These are phyloP conservation scores for Fusarium sp. DNA, from an alignment of 2,329 filamentous ascomycete species.

Conservation along the genomic window DNA sequence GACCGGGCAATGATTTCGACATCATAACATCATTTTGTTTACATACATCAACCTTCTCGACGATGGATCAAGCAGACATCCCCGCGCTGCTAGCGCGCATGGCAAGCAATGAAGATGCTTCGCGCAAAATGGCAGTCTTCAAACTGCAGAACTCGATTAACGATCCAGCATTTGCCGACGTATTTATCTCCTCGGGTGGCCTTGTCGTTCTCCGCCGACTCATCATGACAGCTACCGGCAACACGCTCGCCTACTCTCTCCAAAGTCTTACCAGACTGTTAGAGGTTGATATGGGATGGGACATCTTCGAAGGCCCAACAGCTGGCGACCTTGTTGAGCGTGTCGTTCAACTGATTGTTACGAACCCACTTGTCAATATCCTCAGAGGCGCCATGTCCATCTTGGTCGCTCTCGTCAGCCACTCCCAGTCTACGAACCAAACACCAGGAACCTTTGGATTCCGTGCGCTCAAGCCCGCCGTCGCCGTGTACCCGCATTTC, in stretches of 20 bases:
- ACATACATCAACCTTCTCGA: slow-evolving; percentile 15
- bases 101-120: slow-evolving; percentile 83
- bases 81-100: slow-evolving; percentile 74
- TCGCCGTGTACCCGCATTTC: slow-evolving; percentile 92
- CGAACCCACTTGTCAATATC: slow-evolving; percentile 96
- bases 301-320: slow-evolving; percentile 76
- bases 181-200: slow-evolving; percentile 92
- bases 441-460: slow-evolving; percentile 82
- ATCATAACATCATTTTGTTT: slow-evolving; percentile 22
- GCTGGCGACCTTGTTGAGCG: slow-evolving; percentile 77
- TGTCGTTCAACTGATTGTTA: slow-evolving; percentile 93
- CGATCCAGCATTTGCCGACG: slow-evolving; percentile 95
- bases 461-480: slow-evolving; percentile 89
- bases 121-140: slow-evolving; percentile 98
- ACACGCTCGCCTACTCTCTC: slow-evolving; percentile 94
- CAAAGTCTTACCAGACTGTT: slow-evolving; percentile 89
- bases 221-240: slow-evolving; percentile 87
- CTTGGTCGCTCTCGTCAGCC: slow-evolving; percentile 90
- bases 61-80: slow-evolving; percentile 75
- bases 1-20: slow-evolving; percentile 37
- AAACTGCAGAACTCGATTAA: slow-evolving; percentile 96
- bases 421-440: slow-evolving; percentile 73
- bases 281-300: slow-evolving; percentile 98
- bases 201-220: slow-evolving; percentile 84
- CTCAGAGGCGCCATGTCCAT: slow-evolving; percentile 97